Evolutionary conservation across 2,329 filamentous ascomycete genomes (phyloP).

Genomic region (Neonectria sp.): DNA sequence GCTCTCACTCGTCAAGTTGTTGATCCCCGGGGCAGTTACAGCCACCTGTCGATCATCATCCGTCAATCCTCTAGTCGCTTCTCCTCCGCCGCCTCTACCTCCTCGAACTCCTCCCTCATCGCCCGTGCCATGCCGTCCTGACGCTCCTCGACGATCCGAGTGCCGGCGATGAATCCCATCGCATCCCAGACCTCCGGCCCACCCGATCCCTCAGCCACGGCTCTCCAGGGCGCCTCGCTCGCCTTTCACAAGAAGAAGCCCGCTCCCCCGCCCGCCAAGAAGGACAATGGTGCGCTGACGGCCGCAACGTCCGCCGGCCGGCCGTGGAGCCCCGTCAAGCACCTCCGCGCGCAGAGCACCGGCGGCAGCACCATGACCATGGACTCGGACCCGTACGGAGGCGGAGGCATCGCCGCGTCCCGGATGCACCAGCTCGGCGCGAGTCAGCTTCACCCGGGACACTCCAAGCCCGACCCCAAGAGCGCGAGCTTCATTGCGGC

Average conservation of each 20-base stretch:
- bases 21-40: too few species aligned
- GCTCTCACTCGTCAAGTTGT: neutral
- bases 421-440: conserved; percentile 46
- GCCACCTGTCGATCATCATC: neutral
- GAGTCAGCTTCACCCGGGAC: conserved; percentile 39
- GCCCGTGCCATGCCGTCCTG: conserved; percentile 33
- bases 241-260: conserved; percentile 64
- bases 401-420: conserved; percentile 40
- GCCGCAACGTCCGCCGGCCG: conserved; percentile 61
- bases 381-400: conserved; percentile 41
- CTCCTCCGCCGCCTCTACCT: neutral
- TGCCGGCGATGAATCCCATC: conserved; percentile 55
- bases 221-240: conserved; percentile 68
- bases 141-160: conserved; percentile 13
- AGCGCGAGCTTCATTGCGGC: conserved; percentile 71
- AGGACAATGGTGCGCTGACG: conserved; percentile 58
- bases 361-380: conserved; percentile 51
- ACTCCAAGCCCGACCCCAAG: conserved; percentile 55
- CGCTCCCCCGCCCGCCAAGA: conserved; percentile 41
- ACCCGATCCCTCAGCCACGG: conserved; percentile 59
- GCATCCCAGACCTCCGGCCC: conserved; percentile 49
- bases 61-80: neutral
- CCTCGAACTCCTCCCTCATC: neutral
- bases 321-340: conserved; percentile 44
- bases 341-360: conserved; percentile 56